Evolutionary conservation across 2,329 filamentous ascomycete species (phyloP), one percentile per base, ranked within the genome.

Genomic region (Ilyonectria sp.): DNA sequence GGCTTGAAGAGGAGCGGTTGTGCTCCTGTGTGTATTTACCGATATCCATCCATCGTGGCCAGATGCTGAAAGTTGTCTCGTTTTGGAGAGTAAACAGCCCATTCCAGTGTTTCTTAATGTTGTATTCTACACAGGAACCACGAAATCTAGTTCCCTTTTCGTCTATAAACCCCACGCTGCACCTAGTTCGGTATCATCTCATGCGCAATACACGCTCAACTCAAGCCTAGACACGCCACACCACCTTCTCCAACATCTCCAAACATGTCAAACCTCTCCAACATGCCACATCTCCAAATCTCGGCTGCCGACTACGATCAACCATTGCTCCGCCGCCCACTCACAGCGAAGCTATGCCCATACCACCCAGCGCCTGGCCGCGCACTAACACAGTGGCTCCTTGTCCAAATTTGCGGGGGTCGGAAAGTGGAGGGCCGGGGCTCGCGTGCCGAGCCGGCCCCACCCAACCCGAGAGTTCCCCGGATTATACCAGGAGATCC

Each of bases 341-440:
- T 6, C 44, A 17, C 21, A 47, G 13, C 13, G 44, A 7, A 33
- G 31, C 31, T 9, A 33, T 11, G 4, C 31, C 19, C 43, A n/a
- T 19, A 4, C 40, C 8, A n/a, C 19, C 9, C 43, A 8, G 44
- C 44, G 21, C 29, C 26, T 1, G 6, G 26, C 26, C 17, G 49
- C 49, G 17, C 50, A 35, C 50, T 53, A 53, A 53, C 21, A 31
- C 31, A 53, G 8, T 33, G 5, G 13, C 11, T 35, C 33, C 33
- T 5, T 17, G 19, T 21, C 9, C n/a, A 53, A n/a, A 31, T 31
- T 43, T 65, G 57, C 63, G 57, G 49, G 62, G 56, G 29, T 57
- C 63, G 63, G 63, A 35, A 65, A 60, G 63, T 65, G 63, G 63
- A 65, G 63, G 62, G 50, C 44, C 44, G 54, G 54, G 54, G 26